Percentiles rank a stretch among this genome's conserved stretches.
These are phyloP conservation scores for Alternaria conjuncta DNA, from an alignment of 2,329 filamentous ascomycete species.

Conservation along the genomic window DNA sequence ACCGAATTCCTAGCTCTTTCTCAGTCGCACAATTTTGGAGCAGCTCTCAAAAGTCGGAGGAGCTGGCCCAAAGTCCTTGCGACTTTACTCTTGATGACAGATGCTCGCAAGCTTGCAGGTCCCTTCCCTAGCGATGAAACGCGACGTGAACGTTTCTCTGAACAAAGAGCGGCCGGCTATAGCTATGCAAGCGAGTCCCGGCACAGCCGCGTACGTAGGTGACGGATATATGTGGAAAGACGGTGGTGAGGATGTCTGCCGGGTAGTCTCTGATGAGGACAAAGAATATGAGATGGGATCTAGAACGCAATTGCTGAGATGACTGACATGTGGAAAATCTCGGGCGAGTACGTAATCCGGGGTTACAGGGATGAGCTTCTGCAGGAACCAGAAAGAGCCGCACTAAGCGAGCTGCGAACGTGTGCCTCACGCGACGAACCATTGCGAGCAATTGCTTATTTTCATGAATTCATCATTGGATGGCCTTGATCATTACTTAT, in stretches of 20 bases:
- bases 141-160: neutral
- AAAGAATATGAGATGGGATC: conserved; percentile 10
- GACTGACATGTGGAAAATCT: conserved; percentile 27
- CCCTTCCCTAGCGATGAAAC: neutral
- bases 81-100: neutral
- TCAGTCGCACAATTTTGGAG: neutral
- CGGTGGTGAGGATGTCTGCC: neutral
- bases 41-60: neutral
- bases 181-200: neutral
- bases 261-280: neutral
- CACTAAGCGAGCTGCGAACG: conserved; percentile 14
- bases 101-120: neutral
- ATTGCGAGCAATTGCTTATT: neutral
- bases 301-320: conserved; percentile 13
- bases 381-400: conserved; percentile 23
- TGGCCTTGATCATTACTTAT: neutral
- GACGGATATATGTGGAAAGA: neutral
- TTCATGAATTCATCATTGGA: neutral
- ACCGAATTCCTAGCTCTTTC: conserved; percentile 8
- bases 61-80: neutral
- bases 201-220: neutral
- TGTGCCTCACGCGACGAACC: neutral
- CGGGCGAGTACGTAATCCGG: conserved; percentile 24
- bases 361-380: conserved; percentile 22
- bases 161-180: conserved; percentile 3